These are phyloP conservation scores for Fusarium compactum DNA, from an alignment of 2,329 filamentous ascomycete species.

Conservation along the genomic window DNA sequence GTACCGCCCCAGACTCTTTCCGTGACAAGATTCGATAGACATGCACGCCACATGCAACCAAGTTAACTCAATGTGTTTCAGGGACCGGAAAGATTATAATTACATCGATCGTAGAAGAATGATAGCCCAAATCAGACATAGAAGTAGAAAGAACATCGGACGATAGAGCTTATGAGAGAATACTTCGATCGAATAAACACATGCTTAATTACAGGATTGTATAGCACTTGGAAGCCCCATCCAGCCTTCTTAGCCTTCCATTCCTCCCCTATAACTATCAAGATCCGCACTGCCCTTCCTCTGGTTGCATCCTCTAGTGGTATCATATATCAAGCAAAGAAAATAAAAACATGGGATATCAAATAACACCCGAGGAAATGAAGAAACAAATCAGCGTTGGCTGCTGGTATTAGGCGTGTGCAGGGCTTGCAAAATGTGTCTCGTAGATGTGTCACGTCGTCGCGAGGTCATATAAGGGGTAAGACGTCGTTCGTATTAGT, in stretches of 20 bases:
- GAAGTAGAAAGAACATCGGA: neutral
- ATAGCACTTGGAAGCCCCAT: slow-evolving; percentile 15
- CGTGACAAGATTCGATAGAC: neutral
- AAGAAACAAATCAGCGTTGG: slow-evolving; percentile 42
- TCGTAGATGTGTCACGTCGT: slow-evolving; percentile 40
- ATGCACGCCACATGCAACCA: neutral
- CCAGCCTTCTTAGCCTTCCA: slow-evolving; percentile 20
- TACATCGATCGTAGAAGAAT: neutral
- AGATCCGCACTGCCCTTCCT: slow-evolving; percentile 41
- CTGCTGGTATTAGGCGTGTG: slow-evolving; percentile 46
- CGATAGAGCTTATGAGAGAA: neutral
- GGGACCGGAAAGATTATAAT: neutral
- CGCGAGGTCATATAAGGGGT: slow-evolving; percentile 31
- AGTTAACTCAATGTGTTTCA: neutral
- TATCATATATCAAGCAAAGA: slow-evolving; percentile 47
- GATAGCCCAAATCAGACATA: neutral
- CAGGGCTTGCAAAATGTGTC: slow-evolving; percentile 39
- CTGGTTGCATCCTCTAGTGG: slow-evolving; percentile 48
- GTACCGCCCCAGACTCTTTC: neutral
- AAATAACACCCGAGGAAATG: slow-evolving; percentile 35
- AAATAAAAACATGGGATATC: slow-evolving; percentile 28
- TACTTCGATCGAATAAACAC: slow-evolving; percentile 20
- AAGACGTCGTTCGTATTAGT: slow-evolving; percentile 13
- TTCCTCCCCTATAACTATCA: slow-evolving; percentile 33
- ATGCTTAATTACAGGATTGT: slow-evolving; percentile 40